Base-by-base conservation (phyloP, 768 basidiomycete genomes). In the Tephrocybe sp. region DNA sequence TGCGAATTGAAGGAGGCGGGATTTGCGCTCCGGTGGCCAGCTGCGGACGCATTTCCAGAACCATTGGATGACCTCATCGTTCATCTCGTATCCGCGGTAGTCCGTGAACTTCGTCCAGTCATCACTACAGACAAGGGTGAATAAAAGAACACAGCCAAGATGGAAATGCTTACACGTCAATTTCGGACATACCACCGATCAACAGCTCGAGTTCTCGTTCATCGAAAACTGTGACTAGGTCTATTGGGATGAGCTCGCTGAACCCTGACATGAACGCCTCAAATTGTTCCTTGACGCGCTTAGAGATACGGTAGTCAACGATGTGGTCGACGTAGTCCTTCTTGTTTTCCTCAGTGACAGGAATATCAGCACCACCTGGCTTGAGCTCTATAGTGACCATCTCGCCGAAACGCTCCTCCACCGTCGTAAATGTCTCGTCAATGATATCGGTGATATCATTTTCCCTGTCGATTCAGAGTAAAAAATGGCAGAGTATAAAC, bases 261-360 rank as follows among this genome's bases (percentile, higher is more conserved):
- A 98, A 98, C 41, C 97, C 97, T n/a, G 89, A 90, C 93, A 98
- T 96, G 79, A 99, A 98, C 4, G 96, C 94, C 53, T 98, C 93
- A 66, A 98, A 98, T 68, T 99, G 97, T 53, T 99, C 97, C 73
- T 94, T 93, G 56, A 98, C 94, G 50, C 97, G 93, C 66, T 88
- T 88, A 54, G 90, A 90, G 70, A 99, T 98, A 65, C 97, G 93
- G 75, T 98, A 96, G 62, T 97, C 95, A 45, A 98, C 94, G 53
- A 98, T 85, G 49, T 73, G 76, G 55, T 98, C 93, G 32, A 98
- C 93, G 60, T 98, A 99, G 58, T 98, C 97, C 70, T 93, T 93
- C 85, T 99, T 99, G 80, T 98, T 99, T 12, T 96, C 93, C 68
- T 99, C 79, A 0, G 95, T 98, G 17, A 99, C 97, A 0, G 87